Evolutionary conservation across 495 filamentous ascomycete genomes (phyloP).

Genomic region (Aspergillus ellipticus): DNA sequence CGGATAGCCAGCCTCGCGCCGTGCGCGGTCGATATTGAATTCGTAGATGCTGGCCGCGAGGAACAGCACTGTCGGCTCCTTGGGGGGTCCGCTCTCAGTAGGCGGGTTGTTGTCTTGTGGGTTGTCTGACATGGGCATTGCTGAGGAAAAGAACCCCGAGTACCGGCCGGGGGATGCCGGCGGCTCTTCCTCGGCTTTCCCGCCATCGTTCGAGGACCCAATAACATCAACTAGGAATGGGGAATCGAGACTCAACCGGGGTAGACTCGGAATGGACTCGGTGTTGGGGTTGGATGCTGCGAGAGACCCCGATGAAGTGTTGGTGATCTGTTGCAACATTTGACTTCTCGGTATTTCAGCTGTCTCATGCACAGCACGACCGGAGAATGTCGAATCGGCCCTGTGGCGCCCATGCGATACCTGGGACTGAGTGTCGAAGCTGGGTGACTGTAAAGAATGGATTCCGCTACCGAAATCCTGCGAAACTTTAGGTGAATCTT

Average conservation of each 20-base stretch:
- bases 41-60: constrained; percentile 91
- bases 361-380: constrained; percentile 19
- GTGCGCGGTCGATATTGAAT: constrained; percentile 91
- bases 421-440: constrained; percentile 29
- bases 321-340: constrained; percentile 31
- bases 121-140: constrained; percentile 74
- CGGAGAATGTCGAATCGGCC: constrained; percentile 32
- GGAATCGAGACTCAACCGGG: constrained; percentile 40
- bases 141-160: constrained; percentile 79
- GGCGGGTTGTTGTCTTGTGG: constrained; percentile 26
- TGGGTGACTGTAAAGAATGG: constrained; percentile 35
- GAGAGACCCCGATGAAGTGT: constrained; percentile 9
- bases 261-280: constrained; percentile 38
- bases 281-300: constrained; percentile 17
- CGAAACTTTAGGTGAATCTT: constrained; percentile 56
- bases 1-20: constrained; percentile 89
- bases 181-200: constrained; percentile 15
- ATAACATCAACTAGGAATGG: constrained; percentile 41
- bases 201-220: constrained; percentile 15
- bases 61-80: constrained; percentile 63
- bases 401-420: constrained; percentile 27
- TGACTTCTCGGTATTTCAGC: constrained; percentile 25
- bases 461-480: constrained; percentile 45
- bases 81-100: constrained; percentile 21
- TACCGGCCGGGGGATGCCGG: constrained; percentile 36